Percentiles rank a stretch among this genome's conserved stretches.
Conservation (phyloP, 495 filamentous ascomycete genomes). For the Xylaria sp. region DNA sequence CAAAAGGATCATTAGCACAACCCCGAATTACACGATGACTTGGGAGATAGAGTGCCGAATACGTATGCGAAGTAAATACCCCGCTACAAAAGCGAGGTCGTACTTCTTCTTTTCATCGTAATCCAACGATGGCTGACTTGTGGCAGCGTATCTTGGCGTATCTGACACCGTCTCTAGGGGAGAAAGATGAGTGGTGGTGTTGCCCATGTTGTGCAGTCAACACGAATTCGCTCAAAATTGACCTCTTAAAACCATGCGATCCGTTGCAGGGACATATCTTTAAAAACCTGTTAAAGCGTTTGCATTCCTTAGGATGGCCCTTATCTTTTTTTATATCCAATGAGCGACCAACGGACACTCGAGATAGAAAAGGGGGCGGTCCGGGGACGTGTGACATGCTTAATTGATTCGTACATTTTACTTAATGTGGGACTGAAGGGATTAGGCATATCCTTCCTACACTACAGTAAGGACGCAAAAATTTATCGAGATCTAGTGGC, state of each 20-base stretch:
- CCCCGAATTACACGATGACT: neutral
- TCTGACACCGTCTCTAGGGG: neutral
- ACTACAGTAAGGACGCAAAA: constrained; percentile 1
- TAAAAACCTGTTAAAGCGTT: constrained; percentile 1
- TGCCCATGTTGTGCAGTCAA: constrained; percentile 10
- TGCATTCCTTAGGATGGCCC: constrained; percentile 10
- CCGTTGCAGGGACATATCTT: constrained; percentile 15
- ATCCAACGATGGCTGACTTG: constrained; percentile 9
- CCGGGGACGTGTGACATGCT: constrained; percentile 14
- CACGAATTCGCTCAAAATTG: constrained; percentile 23
- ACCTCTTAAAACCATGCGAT: constrained; percentile 13
- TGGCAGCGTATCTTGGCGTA: constrained; percentile 13
- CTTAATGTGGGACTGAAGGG: constrained; percentile 8
- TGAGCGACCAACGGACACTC: constrained; percentile 13
- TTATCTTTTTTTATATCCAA: neutral
- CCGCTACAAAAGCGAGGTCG: constrained; percentile 10
- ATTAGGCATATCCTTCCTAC: neutral
- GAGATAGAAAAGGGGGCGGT: constrained; percentile 28
- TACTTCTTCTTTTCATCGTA: constrained; percentile 14
- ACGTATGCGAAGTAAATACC: too few species aligned
- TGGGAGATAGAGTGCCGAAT: neutral
- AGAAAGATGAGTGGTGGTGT: constrained; percentile 20
- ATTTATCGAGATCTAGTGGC: neutral
- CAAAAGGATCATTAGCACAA: constrained; percentile 5
- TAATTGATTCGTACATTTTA: constrained; percentile 1